Evolutionary conservation across 2,329 filamentous ascomycete genomes (phyloP), one percentile per base, ranked within the genome.

Genomic region (Grosmannia huntii): DNA sequence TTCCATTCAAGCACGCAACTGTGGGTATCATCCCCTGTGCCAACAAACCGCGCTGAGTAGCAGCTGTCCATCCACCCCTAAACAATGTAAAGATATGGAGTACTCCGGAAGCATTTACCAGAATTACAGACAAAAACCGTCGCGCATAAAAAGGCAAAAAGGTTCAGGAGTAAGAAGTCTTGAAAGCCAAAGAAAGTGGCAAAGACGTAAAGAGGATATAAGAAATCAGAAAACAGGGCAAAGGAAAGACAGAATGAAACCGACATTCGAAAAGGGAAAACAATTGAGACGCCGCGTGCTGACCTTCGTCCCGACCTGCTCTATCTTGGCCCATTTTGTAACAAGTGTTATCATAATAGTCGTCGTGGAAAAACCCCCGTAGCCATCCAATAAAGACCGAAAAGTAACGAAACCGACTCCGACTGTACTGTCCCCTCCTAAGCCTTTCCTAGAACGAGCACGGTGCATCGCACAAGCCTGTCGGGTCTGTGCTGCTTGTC

Each of bases 361-460:
- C 21, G 21, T 54, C 52, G 52, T 54, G 21, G 25, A 51, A 51
- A 16, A 21, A n/a, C n/a, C 33, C 50, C 33, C 19, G 33, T 33
- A 36, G 50, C 28, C 50, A 33, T 33, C 50, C 50, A 52, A 33
- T n/a, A 10, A 10, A 31, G 27, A 27, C 50, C 19, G 10, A 7
- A 52, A 31, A 52, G 33, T 31, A 31, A 33, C 27, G 19, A 52
- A 33, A 19, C 27, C 50, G 27, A 52, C 50, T 33, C 50, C 27
- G 27, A 27, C 16, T 19, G 10, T 48, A 25, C 27, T 36, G 23
- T 27, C 74, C 71, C 64, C 77, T 65, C 27, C 69, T 70, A 28
- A 28, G 23, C 10, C n/a, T 12, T 25, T 25, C 46, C 46, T 21
- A 11, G 11, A 25, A 23, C 11, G 6, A 48, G 4, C 46, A 48